Base-by-base conservation (phyloP, 2,329 filamentous ascomycete genomes). In the Neofusicoccum cordaticola region DNA sequence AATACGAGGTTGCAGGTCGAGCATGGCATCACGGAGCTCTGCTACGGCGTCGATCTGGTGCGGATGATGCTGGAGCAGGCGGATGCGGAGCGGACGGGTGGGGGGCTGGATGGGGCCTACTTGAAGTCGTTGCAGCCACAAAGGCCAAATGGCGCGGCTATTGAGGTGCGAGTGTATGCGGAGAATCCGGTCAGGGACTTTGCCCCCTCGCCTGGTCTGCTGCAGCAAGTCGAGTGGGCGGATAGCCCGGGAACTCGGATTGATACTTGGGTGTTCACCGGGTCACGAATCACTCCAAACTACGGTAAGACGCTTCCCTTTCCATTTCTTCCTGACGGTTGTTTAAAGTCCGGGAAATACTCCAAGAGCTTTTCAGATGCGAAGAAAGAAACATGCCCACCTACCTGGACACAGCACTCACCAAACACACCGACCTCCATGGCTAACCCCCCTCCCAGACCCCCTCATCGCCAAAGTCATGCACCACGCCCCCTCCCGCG, bases 251-350 rank as follows among this genome's bases (percentile, higher is more conserved):
- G 79, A 4, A 78, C 82, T 27, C 81, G 88, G 4, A 81, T 90
- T 31, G 88, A 90, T 68, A 89, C 86, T 0, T 90, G 87, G 86
- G 80, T 89, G 1, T 80, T 83, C 62, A 82, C 82, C 1, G 87
- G 87, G 5, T 82, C 83, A 2, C 81, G 79, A 2, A 79, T 89
- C 44, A 84, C 84, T 4, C 81, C 86, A 1, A 80, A 85, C 65
- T 88, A 88, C 62, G 85, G 56, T 60, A 60, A 39, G 56, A 35
- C 3, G 6, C 2, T 68, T 67, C 67, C 2, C 67, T 65, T 41
- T 15, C 19, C 12, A 19, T 70, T 69, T 52, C 39, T 22, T 11
- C 11, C 2, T 50, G n/a, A 53, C 44, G 11, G 27, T 2, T 31
- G 27, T 31, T 31, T 31, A 1, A 31, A 31, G 27, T 31, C 8